Percentiles rank a stretch among this genome's conserved stretches.
Conservation (phyloP, 441 rosid genomes). For the Bruguiera hainesii region DNA sequence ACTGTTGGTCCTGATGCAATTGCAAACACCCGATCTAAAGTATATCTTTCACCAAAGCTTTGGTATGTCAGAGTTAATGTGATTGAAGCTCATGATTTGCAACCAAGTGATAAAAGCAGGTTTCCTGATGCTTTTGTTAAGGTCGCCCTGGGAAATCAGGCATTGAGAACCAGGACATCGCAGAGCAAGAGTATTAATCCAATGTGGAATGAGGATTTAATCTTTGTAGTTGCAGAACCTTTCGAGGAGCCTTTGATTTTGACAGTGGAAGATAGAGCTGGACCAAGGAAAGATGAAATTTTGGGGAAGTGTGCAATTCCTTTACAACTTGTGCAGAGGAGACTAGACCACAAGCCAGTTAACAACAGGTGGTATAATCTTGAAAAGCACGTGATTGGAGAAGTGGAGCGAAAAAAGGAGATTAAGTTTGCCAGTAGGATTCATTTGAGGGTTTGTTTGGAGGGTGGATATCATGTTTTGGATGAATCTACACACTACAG, state of each 20-base stretch:
- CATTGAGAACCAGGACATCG: conserved; percentile 39
- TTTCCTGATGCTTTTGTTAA: conserved; percentile 56
- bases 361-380: conserved; percentile 65
- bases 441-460: conserved; percentile 61
- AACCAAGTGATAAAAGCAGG: conserved; percentile 48
- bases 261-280: conserved; percentile 53
- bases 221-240: conserved; percentile 68
- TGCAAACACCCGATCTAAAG: conserved; percentile 50
- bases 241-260: conserved; percentile 63
- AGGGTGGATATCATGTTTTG: conserved; percentile 78
- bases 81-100: conserved; percentile 68
- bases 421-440: conserved; percentile 66
- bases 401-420: conserved; percentile 59
- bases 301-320: conserved; percentile 49
- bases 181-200: conserved; percentile 45
- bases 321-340: conserved; percentile 44
- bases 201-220: conserved; percentile 63
- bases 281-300: conserved; percentile 45
- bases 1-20: conserved; percentile 53
- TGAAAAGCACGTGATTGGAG: conserved; percentile 47
- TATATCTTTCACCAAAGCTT: conserved; percentile 61
- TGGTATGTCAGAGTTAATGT: conserved; percentile 67
- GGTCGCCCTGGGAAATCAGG: conserved; percentile 59
- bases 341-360: conserved; percentile 63
- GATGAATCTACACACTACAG: conserved; percentile 81